Conservation (phyloP, 352 stramenopile genomes). For the Hyaloperonospora brassicae region DNA sequence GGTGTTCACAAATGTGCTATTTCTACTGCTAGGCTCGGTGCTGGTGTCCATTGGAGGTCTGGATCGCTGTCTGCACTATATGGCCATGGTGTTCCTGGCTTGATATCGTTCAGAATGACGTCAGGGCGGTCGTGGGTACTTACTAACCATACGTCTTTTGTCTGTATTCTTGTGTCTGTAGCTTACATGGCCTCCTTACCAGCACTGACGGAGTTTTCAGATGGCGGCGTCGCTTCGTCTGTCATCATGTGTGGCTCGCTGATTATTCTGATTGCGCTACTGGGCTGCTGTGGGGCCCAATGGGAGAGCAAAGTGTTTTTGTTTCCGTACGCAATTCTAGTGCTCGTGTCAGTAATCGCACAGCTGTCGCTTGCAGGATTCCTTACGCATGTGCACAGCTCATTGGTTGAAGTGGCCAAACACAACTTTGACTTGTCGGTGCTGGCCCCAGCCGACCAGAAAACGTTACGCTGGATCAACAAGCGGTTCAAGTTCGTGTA, state of each 20-base stretch:
- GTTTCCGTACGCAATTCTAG: conserved; percentile 73
- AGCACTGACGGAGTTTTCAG: conserved; percentile 74
- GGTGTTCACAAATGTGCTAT: conserved; percentile 86
- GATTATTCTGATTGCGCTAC: conserved; percentile 66
- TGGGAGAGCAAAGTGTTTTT: conserved; percentile 84
- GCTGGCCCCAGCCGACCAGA: conserved; percentile 44
- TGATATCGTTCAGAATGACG: conserved; percentile 2
- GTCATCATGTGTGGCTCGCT: conserved; percentile 75
- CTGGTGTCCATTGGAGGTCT: conserved; percentile 72
- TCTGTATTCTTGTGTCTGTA: conserved; percentile 18
- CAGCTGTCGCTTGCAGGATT: conserved; percentile 72
- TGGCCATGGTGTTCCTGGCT: conserved; percentile 3
- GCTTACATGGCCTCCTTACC: conserved; percentile 76
- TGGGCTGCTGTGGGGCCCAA: conserved; percentile 76
- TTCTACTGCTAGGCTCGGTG: conserved; percentile 72
- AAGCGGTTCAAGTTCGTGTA: conserved; percentile 70
- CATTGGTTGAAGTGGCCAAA: conserved; percentile 49
- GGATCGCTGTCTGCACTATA: conserved; percentile 2
- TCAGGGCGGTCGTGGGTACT: conserved; percentile 1
- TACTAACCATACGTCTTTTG: conserved; percentile 1
- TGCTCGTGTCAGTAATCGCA: conserved; percentile 68
- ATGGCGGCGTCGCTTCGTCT: conserved; percentile 64
- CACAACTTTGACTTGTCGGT: conserved; percentile 67
- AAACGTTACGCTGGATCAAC: conserved; percentile 72
- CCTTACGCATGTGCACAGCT: conserved; percentile 73